Conservation (phyloP, 2,329 filamentous ascomycete genomes). For the Chalara sp. region DNA sequence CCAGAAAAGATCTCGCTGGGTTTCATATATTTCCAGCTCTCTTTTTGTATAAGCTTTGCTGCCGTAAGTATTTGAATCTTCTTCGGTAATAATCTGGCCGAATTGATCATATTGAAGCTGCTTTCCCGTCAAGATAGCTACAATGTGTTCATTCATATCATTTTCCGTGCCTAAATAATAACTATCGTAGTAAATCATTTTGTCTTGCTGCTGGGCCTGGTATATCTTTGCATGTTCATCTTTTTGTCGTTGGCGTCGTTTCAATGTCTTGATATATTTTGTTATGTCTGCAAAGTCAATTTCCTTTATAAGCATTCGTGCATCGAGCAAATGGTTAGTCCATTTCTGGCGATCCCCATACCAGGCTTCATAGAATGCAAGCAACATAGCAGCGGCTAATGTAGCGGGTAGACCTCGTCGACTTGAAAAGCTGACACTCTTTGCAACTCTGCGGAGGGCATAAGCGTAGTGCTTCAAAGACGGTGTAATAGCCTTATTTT, state of each 20-base stretch:
- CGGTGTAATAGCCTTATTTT: conserved; percentile 65
- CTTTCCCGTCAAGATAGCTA: conserved; percentile 51
- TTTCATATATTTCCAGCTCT: conserved; percentile 75
- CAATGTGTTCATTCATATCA: conserved; percentile 47
- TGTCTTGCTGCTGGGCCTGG: conserved; percentile 18
- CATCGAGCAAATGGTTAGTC: conserved; percentile 86
- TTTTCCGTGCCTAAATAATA: conserved; percentile 10
- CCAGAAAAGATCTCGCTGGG: conserved; percentile 84
- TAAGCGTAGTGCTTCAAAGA: conserved; percentile 90
- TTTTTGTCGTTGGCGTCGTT: conserved; percentile 28
- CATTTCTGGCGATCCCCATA: conserved; percentile 91
- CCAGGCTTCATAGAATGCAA: conserved; percentile 93
- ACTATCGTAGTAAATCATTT: too few species aligned
- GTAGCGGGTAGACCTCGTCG: conserved; percentile 72
- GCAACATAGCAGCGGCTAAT: conserved; percentile 77
- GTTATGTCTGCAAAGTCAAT: conserved; percentile 73
- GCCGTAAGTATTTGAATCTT: conserved; percentile 3
- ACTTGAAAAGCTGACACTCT: conserved; percentile 62
- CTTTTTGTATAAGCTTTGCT: conserved; percentile 25
- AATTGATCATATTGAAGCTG: conserved; percentile 51
- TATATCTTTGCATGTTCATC: conserved; percentile 9
- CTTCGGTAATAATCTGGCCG: conserved; percentile 36
- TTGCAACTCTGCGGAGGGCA: conserved; percentile 70
- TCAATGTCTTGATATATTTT: conserved; percentile 60
- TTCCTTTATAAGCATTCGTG: conserved; percentile 74